Evolutionary conservation across 306 rosid genomes (phyloP).

Genomic region (Trifolium fragiferum): DNA sequence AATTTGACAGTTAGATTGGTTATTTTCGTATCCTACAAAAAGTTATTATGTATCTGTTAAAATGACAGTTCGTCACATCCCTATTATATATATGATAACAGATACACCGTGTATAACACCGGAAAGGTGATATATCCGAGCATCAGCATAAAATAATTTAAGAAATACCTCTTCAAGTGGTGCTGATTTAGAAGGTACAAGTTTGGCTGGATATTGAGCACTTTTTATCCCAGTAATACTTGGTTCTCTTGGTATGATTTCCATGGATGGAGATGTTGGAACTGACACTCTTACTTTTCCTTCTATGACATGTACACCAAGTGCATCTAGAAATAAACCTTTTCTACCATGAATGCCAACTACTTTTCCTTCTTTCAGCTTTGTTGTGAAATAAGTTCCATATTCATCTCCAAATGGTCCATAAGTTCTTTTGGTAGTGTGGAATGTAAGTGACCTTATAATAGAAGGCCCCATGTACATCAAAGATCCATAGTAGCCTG

Average conservation of each 20-base stretch:
- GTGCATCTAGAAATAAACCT: slow-evolving; percentile 84
- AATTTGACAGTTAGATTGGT: not conserved
- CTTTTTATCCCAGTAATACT: slow-evolving; percentile 50
- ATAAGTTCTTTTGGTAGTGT: slow-evolving; percentile 62
- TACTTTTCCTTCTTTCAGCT: slow-evolving; percentile 72
- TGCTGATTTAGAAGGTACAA: slow-evolving; percentile 53
- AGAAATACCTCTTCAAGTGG: slow-evolving; percentile 64
- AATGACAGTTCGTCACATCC: not conserved
- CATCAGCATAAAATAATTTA: slow-evolving; percentile 21
- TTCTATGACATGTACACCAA: slow-evolving; percentile 80
- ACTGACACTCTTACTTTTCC: slow-evolving; percentile 59
- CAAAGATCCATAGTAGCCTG: slow-evolving; percentile 71
- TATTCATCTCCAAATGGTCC: slow-evolving; percentile 91
- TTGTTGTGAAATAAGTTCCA: slow-evolving; percentile 72
- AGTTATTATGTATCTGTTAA: not conserved
- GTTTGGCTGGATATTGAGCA: slow-evolving; percentile 59
- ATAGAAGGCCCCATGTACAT: slow-evolving; percentile 81
- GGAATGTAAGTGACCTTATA: slow-evolving; percentile 79
- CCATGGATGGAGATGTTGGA: slow-evolving; percentile 49
- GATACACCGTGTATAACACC: not conserved
- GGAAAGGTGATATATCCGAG: slow-evolving; percentile 1
- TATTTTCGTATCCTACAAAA: not conserved
- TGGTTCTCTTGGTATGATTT: slow-evolving; percentile 46
- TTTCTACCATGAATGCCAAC: slow-evolving; percentile 87
- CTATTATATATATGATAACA: not conserved